Evolutionary conservation across 1,284 basidiomycete genomes (phyloP).

Genomic region (Pseudozyma flocculosa): DNA sequence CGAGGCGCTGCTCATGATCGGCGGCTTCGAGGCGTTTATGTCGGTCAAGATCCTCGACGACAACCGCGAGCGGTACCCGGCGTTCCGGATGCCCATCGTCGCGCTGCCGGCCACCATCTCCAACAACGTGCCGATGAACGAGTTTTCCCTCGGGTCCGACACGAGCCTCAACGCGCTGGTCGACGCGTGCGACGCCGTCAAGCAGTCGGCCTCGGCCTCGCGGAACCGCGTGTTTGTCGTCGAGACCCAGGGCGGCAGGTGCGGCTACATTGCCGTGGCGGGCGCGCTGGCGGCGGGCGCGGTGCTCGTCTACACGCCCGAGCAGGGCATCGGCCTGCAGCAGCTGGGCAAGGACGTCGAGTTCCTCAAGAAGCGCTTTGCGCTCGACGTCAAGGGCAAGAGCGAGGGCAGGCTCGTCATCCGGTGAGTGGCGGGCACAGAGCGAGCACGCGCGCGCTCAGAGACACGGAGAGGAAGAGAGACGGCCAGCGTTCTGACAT

Average conservation of each 20-base stretch:
- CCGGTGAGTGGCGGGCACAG: conserved; percentile 61
- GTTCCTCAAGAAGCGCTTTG: conserved; percentile 83
- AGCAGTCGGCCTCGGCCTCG: conserved; percentile 93
- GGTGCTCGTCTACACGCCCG: conserved; percentile 89
- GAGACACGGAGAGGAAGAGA: no score
- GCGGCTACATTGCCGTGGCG: conserved; percentile 91
- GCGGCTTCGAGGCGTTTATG: conserved; percentile 92
- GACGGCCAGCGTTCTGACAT: not conserved
- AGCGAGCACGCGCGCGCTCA: no score
- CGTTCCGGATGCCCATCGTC: conserved; percentile 68
- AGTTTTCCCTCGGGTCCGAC: conserved; percentile 91
- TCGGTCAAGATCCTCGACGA: conserved; percentile 76
- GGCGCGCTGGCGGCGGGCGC: conserved; percentile 93
- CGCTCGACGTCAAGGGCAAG: conserved; percentile 82
- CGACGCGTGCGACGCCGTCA: conserved; percentile 94
- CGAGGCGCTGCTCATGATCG: conserved; percentile 83
- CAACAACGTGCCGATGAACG: conserved; percentile 96
- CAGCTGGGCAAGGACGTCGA: conserved; percentile 80
- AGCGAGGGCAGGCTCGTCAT: conserved; percentile 90
- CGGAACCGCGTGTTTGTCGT: conserved; percentile 95
- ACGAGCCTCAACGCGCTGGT: conserved; percentile 97
- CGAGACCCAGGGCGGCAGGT: conserved; percentile 95
- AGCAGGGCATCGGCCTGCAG: conserved; percentile 80
- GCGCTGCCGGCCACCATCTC: conserved; percentile 75
- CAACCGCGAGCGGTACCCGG: conserved; percentile 77